Conservation (phyloP, 1,284 basidiomycete genomes). For the Leccinum pachyderme region DNA sequence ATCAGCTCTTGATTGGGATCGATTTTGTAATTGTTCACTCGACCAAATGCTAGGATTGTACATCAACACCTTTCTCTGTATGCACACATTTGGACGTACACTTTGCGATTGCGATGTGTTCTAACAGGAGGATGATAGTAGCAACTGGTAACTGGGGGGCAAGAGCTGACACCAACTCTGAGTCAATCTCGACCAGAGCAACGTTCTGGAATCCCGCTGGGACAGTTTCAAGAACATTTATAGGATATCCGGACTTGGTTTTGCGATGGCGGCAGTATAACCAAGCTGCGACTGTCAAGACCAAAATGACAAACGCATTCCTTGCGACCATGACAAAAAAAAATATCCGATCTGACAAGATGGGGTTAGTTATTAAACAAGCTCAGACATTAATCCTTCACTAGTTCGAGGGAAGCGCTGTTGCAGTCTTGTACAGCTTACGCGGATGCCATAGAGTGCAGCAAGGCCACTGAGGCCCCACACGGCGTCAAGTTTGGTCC, state of each 20-base stretch:
- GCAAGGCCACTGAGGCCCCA: constrained; percentile 83
- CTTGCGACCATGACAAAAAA: constrained; percentile 87
- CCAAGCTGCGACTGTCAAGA: constrained; percentile 86
- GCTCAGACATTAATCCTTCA: constrained; percentile 30
- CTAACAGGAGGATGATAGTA: constrained; percentile 91
- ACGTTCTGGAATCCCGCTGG: constrained; percentile 83
- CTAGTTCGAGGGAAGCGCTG: constrained; percentile 68
- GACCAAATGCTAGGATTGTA: constrained; percentile 76
- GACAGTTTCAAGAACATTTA: constrained; percentile 83
- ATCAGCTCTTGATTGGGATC: constrained; percentile 97
- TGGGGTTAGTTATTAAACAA: neutral
- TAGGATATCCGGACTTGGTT: constrained; percentile 67
- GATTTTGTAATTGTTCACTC: constrained; percentile 96
- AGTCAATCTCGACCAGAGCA: constrained; percentile 67
- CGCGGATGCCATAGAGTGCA: constrained; percentile 76
- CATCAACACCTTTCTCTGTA: constrained; percentile 8
- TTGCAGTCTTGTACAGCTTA: constrained; percentile 55
- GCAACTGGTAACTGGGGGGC: constrained; percentile 85
- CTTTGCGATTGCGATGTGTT: constrained; percentile 96
- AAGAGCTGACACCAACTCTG: constrained; percentile 64
- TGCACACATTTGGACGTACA: constrained; percentile 42
- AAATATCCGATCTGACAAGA: constrained; percentile 58
- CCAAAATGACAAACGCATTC: constrained; percentile 84
- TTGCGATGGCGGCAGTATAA: constrained; percentile 70
- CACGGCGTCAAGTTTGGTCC: constrained; percentile 80